Conservation (phyloP, 176 grass and related monocot species). For the Neostapfia colusana region DNA sequence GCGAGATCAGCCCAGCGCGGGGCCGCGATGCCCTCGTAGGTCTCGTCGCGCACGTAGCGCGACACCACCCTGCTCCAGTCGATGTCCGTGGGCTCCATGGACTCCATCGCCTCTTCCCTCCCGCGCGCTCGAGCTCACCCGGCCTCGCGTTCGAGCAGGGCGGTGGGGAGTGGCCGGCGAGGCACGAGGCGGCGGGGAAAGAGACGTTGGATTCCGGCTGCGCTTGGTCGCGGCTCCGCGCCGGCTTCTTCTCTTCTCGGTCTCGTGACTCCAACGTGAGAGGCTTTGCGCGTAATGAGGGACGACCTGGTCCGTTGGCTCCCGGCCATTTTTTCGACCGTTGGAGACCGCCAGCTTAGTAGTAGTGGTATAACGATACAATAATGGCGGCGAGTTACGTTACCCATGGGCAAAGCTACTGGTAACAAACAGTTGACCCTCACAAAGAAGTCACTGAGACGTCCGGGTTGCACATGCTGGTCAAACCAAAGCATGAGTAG, state of each 20-base stretch:
- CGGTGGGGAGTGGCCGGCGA: neutral
- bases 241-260: slow-evolving; percentile 20
- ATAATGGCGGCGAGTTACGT: neutral
- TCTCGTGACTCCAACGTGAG: slow-evolving; percentile 15
- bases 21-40: slow-evolving; percentile 83
- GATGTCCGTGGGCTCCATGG: slow-evolving; percentile 86
- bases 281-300: slow-evolving; percentile 34
- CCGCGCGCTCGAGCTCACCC: no score
- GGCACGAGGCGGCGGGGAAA: neutral
- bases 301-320: slow-evolving; percentile 30
- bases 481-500: neutral
- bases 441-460: neutral
- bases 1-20: slow-evolving; percentile 83
- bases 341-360: slow-evolving; percentile 27
- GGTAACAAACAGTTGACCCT: neutral
- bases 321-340: slow-evolving; percentile 50
- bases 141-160: neutral
- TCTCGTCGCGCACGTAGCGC: slow-evolving; percentile 75
- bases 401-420: neutral
- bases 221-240: neutral
- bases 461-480: neutral
- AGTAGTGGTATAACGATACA: neutral
- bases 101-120: slow-evolving; percentile 33
- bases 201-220: slow-evolving; percentile 8
- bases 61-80: slow-evolving; percentile 89